Base-by-base conservation (phyloP, 805 yeast genomes). In the Priceomyces carsonii region DNA sequence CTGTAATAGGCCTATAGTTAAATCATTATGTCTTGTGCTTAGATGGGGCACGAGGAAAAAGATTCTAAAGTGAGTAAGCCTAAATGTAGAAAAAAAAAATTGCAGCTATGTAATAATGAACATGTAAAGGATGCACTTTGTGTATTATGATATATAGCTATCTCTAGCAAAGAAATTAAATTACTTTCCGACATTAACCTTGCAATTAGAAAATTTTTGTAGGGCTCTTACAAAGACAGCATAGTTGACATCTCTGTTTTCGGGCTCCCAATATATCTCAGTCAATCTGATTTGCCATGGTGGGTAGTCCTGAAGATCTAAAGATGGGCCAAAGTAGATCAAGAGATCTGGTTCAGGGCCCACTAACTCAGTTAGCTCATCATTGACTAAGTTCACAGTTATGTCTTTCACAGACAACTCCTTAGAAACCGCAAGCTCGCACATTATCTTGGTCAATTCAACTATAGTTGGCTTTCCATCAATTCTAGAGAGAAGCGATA, bases 271-370 rank as follows among this genome's bases (percentile, higher is more conserved):
- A 62, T 82, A 90, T 52, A 93, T 79, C 55, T 93, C 99, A 5
- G 89, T 77, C 35, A 95, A 73, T 43, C 99, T 76, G 22, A 88
- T 78, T 55, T 91, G 98, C 99, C 99, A 93, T 18, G 99, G 99
- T 14, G 98, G 98, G 59, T 82, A 93, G 12, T 95, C 97, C 60
- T 89, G 95, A 32, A 93, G 72, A 56, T 89, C 95, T 44, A 93
- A 69, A 8, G 73, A 70, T n/a, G 97, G 95, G 14, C 88, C 88
- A 57, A 91, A 93, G 35, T 85, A 64, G 19, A 93, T 69, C 31
- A 93, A 67, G 44, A 93, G 71, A 56, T 93, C 99, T 0, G 99
- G 98, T 57, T 93, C 99, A n/a, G 71, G 73, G 1, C 96, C 93
- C 10, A 89, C 93, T 35, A 88, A 67, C 48, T 80, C 86, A 24